Evolutionary conservation across 495 filamentous ascomycete genomes (phyloP), one percentile per base, ranked within the genome.

Genomic region (Podospora didyma): DNA sequence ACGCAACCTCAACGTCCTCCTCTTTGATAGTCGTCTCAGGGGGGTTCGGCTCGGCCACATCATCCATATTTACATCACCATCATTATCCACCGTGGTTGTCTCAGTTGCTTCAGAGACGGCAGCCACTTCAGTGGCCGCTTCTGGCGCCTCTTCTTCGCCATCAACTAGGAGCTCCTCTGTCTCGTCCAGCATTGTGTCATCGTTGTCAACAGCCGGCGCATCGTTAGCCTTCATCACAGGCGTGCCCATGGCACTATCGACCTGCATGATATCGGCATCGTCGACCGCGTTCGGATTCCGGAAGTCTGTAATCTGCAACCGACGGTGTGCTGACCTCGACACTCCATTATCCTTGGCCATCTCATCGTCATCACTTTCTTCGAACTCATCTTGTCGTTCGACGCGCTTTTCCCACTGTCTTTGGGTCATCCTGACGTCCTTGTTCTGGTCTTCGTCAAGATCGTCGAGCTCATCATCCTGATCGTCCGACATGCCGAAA

Each of bases 401-500:
- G 19, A 90, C 80, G 48, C 82, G 83, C 64, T 88, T 82, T 57
- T 99, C 95, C 79, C 90, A 90, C 54, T 86, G 82, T 10, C 90
- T 88, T 67, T 95, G 83, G 0, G 92, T 94, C 62, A 86, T 82
- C 14, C 94, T 86, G 58, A 79, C 80, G 63, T 99, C 95, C 63
- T 89, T 87, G 58, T 95, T 91, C 48, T 92, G 83, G 60, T 97
- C 94, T 51, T 94, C 94, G 53, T 97, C 93, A 2, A 88, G 66
- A 64, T 97, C 92, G 60, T 95, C 90, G 21, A 94, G 76, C 59
- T 87, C 83, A n/a, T 89, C 94, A 46, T 96, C 92, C 24, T 88
- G 85, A 44, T 96, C 92, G 52, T 96, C 90, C 14, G 83, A 78
- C 59, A 82, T 78, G 64, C 89, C 84, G 26, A 89, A 63, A 1